phyloP scores from a whole-genome alignment of 2,329 filamentous ascomycete genomes.

The Neofusicoccum parvum region DNA sequence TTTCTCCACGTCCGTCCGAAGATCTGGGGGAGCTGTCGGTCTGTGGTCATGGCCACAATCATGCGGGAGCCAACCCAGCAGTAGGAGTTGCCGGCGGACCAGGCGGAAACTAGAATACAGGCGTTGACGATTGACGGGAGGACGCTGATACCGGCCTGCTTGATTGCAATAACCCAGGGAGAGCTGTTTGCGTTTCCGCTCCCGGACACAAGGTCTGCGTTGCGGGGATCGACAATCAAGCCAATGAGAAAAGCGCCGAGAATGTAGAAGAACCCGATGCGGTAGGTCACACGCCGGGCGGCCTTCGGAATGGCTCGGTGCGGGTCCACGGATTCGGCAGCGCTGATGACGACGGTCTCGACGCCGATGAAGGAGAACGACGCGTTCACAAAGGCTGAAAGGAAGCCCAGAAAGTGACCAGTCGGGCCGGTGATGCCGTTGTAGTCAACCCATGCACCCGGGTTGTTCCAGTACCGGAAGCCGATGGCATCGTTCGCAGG shows the following conservation, averaged over 20 bases:
- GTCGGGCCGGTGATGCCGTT: slow-evolving; percentile 58
- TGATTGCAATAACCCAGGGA: slow-evolving; percentile 57
- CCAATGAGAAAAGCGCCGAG: slow-evolving; percentile 56
- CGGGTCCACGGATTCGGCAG: slow-evolving; percentile 50
- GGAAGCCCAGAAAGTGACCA: slow-evolving; percentile 61
- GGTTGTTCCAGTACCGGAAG: slow-evolving; percentile 66
- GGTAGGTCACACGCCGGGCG: slow-evolving; percentile 72
- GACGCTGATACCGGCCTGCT: slow-evolving; percentile 44
- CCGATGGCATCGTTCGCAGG: slow-evolving; percentile 61
- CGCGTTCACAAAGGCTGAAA: slow-evolving; percentile 52
- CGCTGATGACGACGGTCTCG: slow-evolving; percentile 59
- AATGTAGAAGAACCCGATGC: slow-evolving; percentile 60
- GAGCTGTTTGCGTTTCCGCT: slow-evolving; percentile 57
- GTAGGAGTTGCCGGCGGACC: slow-evolving; percentile 5
- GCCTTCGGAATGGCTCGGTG: slow-evolving; percentile 54
- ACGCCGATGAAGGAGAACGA: slow-evolving; percentile 63
- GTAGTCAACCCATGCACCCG: slow-evolving; percentile 56
- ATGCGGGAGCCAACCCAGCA: not conserved
- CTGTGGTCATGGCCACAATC: not conserved
- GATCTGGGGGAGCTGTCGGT: not conserved
- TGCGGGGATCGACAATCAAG: slow-evolving; percentile 57
- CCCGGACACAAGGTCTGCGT: slow-evolving; percentile 44
- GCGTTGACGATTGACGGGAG: slow-evolving; percentile 12
- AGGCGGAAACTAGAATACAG: not conserved
- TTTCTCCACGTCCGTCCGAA: not conserved